Base-by-base conservation (phyloP, 495 filamentous ascomycete genomes). In the Aspergillus steynii region DNA sequence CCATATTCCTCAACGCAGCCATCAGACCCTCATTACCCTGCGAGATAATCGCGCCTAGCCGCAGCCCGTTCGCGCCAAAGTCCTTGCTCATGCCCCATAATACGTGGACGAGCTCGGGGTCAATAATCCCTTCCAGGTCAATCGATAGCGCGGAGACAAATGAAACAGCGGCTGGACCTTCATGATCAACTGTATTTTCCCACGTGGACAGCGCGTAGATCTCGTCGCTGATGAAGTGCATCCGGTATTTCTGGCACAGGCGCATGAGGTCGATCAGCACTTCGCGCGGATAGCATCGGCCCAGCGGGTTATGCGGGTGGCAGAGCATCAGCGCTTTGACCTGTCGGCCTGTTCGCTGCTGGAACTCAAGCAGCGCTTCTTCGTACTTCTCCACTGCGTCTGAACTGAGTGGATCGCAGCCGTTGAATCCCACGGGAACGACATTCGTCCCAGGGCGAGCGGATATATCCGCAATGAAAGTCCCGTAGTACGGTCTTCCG, bases 181-280 rank as follows among this genome's bases (percentile, higher is more conserved):
- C 37, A 4, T 42, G 29, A 31, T 74, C 67, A 4, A 74, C 65
- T 0, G 69, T 67, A 28, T 76, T 77, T 8, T 77, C 65, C 61
- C 77, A 88, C 0, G 83, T 71, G 0, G 81, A 84, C 20, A 86
- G 65, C 0, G 82, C 86, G 64, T 88, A 88, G 12, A 89, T 81
- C 65, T 90, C 87, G 55, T 90, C 87, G 49, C 80, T 81, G 53
- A 89, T 77, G 2, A 89, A 63, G 59, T 89, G 85, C 1, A 90
- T 71, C 20, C 74, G 66, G 59, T 86, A 75, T 32, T 80, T 76
- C 27, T 81, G 71, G 56, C 86, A 89, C 5, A 88, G 63, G 8
- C 66, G 67, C 74, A 86, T 76, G 29, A 85, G 68, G 20, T 61
- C 73, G 9, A 76, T 61, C 0, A 88, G 60, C 0, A 75, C 74